phyloP scores from a whole-genome alignment of 768 basidiomycete species.

The Agaricus subrufescens region DNA sequence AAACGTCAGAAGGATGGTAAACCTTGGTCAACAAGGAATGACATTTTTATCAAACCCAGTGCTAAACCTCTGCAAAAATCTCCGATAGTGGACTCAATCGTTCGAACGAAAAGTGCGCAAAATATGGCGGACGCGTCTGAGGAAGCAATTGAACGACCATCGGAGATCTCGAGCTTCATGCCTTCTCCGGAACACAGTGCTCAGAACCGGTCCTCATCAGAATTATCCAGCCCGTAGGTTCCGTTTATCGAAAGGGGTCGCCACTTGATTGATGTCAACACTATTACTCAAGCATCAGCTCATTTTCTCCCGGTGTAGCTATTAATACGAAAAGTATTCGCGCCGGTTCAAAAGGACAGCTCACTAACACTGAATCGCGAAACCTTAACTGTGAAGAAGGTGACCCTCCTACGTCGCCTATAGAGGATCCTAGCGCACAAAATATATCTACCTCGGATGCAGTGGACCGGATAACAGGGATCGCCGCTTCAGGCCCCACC shows the following conservation, averaged over 20 bases:
- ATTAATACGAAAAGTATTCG: neutral
- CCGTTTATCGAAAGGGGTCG: neutral
- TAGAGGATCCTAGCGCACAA: constrained; percentile 25
- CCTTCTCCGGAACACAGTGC: constrained; percentile 1
- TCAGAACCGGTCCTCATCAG: neutral
- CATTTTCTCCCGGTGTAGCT: constrained; percentile 4
- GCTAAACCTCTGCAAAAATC: neutral
- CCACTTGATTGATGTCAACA: neutral
- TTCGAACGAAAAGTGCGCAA: no score
- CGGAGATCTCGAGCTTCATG: constrained; percentile 7
- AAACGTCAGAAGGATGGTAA: constrained; percentile 3
- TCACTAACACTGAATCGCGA: neutral
- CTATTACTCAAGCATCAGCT: neutral
- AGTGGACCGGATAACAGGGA: constrained; percentile 9
- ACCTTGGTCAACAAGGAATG: neutral
- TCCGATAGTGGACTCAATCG: neutral
- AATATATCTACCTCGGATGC: neutral
- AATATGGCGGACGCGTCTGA: neutral
- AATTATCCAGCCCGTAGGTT: constrained; percentile 6
- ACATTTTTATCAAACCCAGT: neutral
- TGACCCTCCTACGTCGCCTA: constrained; percentile 26
- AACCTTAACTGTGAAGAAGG: neutral
- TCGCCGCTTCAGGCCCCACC: constrained; percentile 21
- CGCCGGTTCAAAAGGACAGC: neutral
- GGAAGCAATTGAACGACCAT: neutral